Base-by-base conservation (phyloP, 306 rosid genomes). In the Cucurbita pepo region DNA sequence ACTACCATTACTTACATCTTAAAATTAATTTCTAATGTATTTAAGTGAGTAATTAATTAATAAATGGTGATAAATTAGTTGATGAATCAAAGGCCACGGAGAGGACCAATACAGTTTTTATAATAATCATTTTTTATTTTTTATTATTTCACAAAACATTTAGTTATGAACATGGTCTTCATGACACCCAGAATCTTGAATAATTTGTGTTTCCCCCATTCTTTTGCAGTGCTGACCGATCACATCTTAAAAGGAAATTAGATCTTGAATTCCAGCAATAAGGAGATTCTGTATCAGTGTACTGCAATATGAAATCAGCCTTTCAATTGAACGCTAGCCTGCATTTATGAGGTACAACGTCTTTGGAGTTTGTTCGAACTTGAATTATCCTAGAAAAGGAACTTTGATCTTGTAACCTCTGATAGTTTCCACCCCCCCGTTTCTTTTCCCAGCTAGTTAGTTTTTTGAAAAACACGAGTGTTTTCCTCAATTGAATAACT, bases 171-270 rank as follows among this genome's bases (percentile, higher is more conserved):
- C 52, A 12, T 19, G 16, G 34, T 41, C 25, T 65, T 64, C 37
- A 19, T 22, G 56, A 45, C 38, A 44, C 43, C 41, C 15, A 7
- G 57, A 69, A 69, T 34, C 34, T 69, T 74, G 79, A 76, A 40
- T 61, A 65, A 41, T 70, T 48, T 65, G 13, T 55, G 22, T 52
- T 76, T 60, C 3, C 5, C 11, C 15, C 13, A 11, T 19, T 51
- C 55, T 8, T 7, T 45, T 43, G 55, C 88, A 94, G 99, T 77
- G 95, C 95, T 80, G 99, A 94, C 81, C 82, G 92, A 82, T 80
- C 97, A 59, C 97, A 91, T 81, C 83, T 91, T 47, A 94, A 94
- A 80, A 86, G 99, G 79, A 94, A 94, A 78, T 77, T 91, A 84
- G 99, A 94, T 82, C 89, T 94, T 48, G 99, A 94, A 76, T 94